Evolutionary conservation across 345 rosid species (phyloP), one percentile per base, ranked within the genome.

Genomic region (Camelina neglecta): DNA sequence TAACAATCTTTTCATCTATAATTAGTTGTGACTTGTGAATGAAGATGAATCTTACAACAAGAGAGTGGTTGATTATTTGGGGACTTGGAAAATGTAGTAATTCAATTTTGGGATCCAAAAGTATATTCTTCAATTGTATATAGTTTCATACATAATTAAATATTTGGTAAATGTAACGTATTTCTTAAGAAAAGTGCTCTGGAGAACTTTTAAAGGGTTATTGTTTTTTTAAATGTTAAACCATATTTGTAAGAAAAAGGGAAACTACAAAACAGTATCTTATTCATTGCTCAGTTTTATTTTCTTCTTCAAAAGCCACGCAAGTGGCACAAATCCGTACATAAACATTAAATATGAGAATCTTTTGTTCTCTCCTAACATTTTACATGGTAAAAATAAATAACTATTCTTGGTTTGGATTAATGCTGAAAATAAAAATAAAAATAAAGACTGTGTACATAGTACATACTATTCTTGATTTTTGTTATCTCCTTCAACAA

Each of bases 241-340:
- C 49, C 44, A 62, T 35, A 42, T 50, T 54, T 76, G 61, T 45
- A 62, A 63, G 66, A 64, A 18, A 62, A 76, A 3, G 12, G 44
- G 51, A 6, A 47, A 36, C 35, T 48, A 47, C 16, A 31, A 75
- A 62, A 54, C 59, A 49, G 15, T 49, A 24, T 67, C 35, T 74
- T 55, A 55, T 65, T 65, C 42, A 57, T 23, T 45, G 58, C 15
- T 67, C 65, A 50, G 60, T 76, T 23, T 20, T 12, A 26, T 10
- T 23, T 39, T 10, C 38, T 69, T 77, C 71, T 71, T 56, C 67
- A 64, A 48, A 48, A 64, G 45, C 29, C 67, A 77, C 3, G 76
- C 72, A 77, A 77, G 61, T 24, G 60, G 66, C 45, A 77, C 45
- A 77, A 64, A 56, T 35, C 60, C 71, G 75, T 77, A 70, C 75